phyloP scores from a whole-genome alignment of 352 stramenopile species.

The Blastocystis sp. region DNA sequence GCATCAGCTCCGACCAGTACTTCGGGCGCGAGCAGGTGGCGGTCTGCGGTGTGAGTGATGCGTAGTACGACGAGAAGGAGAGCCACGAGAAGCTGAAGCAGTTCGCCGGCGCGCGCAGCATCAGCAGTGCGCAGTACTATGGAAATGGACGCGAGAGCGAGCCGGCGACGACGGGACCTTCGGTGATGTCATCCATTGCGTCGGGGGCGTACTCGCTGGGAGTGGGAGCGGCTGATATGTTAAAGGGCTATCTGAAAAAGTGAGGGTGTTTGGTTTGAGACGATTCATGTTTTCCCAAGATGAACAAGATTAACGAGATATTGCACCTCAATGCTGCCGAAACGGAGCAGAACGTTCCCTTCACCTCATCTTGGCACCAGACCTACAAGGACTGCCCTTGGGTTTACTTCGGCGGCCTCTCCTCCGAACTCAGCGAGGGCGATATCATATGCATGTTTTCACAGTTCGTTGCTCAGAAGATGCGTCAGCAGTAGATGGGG shows the following conservation, averaged over 20 bases:
- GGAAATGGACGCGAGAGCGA: neutral
- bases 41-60: neutral
- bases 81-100: slow-evolving; percentile 69
- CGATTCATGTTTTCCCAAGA: slow-evolving; percentile 5
- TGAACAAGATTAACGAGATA: slow-evolving; percentile 67
- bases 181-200: slow-evolving; percentile 47
- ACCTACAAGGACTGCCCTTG: slow-evolving; percentile 78
- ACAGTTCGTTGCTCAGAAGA: slow-evolving; percentile 74
- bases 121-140: slow-evolving; percentile 67
- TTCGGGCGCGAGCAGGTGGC: slow-evolving; percentile 62
- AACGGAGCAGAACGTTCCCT: slow-evolving; percentile 55
- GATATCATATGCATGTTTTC: slow-evolving; percentile 83
- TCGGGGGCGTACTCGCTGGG: slow-evolving; percentile 28
- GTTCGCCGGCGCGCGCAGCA: slow-evolving; percentile 68
- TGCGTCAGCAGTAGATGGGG: slow-evolving; percentile 71
- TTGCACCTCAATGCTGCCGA: slow-evolving; percentile 46
- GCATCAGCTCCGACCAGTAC: slow-evolving; percentile 66
- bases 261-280: slow-evolving; percentile 4
- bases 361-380: slow-evolving; percentile 65
- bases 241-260: slow-evolving; percentile 49
- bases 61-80: slow-evolving; percentile 65
- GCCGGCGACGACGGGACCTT: neutral
- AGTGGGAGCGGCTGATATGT: slow-evolving; percentile 3
- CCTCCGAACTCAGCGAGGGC: slow-evolving; percentile 80
- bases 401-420: slow-evolving; percentile 79